Base-by-base conservation (phyloP, 1,139 yeast genomes). In the Hyphopichia fennica region DNA sequence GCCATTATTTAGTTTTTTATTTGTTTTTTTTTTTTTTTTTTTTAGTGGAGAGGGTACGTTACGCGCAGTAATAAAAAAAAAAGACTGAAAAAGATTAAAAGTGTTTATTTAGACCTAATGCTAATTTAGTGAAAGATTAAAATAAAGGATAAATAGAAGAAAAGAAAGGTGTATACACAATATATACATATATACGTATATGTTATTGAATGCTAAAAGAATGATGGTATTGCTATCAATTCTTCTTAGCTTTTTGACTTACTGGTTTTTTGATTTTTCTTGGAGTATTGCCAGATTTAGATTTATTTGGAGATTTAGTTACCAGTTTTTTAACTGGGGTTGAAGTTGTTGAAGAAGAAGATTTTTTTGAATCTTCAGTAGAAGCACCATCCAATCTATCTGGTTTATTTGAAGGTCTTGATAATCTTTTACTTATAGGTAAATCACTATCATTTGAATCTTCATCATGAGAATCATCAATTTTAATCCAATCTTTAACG, bases 401-500 rank as follows among this genome's bases (percentile, higher is more conserved):
- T 5, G 39, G 34, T 31, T 31, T 31, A 16, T 42, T 31, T 10
- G 41, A 31, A 17, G 39, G 13, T 18, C 44, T 41, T 4, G 38
- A 23, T 25, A 35, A 35, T 35, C 31, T 25, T 17, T 30, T 22
- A 9, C 36, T 35, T 10, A 35, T 35, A 3, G 36, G 47, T 35
- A 23, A 28, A 29, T 38, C 41, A 10, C 28, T 27, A 18, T 38
- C 46, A 22, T 33, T 32, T 6, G 42, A 39, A 25, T 52, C 48
- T 31, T 56, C 62, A 39, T 60, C 63, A 36, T 53, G 52, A 27
- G 48, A 45, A 17, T 58, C 58, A 35, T 75, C 75, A 9, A 68
- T 53, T 41, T 57, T 61, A 54, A 84, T 84, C 90, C 91, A 84
- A 37, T 77, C 88, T 58, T 79, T 82, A 46, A 85, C 81, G 52